These are phyloP conservation scores for Podosphaera xanthii DNA, from an alignment of 2,329 filamentous ascomycete genomes.

Conservation along the genomic window DNA sequence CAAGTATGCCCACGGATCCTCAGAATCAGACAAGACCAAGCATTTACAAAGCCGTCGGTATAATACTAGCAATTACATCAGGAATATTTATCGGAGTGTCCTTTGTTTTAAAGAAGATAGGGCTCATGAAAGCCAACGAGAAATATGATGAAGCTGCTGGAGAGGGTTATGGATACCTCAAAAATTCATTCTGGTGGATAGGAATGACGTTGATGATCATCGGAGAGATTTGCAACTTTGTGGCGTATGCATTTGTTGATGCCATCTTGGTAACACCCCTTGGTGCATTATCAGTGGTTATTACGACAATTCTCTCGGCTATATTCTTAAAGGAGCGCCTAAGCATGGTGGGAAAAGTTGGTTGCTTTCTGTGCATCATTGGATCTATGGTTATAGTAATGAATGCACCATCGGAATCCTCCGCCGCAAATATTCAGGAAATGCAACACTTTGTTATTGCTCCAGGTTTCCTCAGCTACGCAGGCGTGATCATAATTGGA, in stretches of 20 bases:
- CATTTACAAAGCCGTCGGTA: constrained; percentile 65
- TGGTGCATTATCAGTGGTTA: constrained; percentile 75
- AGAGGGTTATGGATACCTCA: constrained; percentile 91
- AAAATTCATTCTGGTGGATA: constrained; percentile 83
- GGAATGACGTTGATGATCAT: constrained; percentile 96
- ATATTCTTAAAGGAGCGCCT: constrained; percentile 91
- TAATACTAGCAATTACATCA: constrained; percentile 64
- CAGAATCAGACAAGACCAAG: constrained; percentile 9
- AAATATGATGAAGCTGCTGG: constrained; percentile 94
- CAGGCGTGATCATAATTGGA: constrained; percentile 59
- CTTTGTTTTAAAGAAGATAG: constrained; percentile 88
- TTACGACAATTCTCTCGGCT: constrained; percentile 73
- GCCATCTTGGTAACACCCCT: constrained; percentile 86
- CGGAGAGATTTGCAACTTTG: constrained; percentile 91
- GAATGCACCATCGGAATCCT: constrained; percentile 72
- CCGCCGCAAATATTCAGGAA: constrained; percentile 69
- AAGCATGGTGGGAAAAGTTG: constrained; percentile 87
- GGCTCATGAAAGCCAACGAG: constrained; percentile 72
- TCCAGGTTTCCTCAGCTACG: constrained; percentile 68
- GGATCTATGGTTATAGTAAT: constrained; percentile 85
- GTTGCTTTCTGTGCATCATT: constrained; percentile 85
- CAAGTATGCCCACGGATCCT: constrained; percentile 13
- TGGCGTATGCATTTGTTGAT: constrained; percentile 90
- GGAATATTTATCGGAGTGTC: constrained; percentile 85
- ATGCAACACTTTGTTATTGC: constrained; percentile 76